Conservation (phyloP, 2,329 filamentous ascomycete species). For the Cladosporium sp. region DNA sequence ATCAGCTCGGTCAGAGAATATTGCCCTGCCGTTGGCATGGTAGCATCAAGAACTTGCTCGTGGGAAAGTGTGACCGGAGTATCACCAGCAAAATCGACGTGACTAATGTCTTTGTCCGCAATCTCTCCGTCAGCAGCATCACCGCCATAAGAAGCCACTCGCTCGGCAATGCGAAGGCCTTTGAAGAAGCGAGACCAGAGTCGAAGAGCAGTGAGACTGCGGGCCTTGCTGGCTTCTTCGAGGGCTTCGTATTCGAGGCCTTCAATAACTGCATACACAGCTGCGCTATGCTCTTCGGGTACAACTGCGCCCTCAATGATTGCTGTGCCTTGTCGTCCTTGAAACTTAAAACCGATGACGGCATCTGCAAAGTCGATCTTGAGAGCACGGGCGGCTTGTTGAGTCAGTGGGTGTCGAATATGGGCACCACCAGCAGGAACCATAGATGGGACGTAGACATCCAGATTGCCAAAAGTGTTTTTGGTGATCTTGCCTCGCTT, state of each 20-base stretch:
- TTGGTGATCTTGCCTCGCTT: slow-evolving; percentile 64
- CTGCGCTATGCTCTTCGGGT: slow-evolving; percentile 66
- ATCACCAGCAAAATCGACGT: slow-evolving; percentile 5
- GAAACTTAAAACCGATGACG: slow-evolving; percentile 85
- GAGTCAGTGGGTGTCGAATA: slow-evolving; percentile 55
- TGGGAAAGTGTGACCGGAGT: background rate
- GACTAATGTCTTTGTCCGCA: background rate
- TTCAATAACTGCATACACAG: slow-evolving; percentile 63
- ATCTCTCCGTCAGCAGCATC: slow-evolving; percentile 12
- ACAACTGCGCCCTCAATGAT: slow-evolving; percentile 75
- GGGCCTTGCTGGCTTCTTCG: slow-evolving; percentile 56
- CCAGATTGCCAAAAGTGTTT: slow-evolving; percentile 60
- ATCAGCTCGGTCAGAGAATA: slow-evolving; percentile 20
- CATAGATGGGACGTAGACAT: slow-evolving; percentile 62
- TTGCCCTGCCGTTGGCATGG: slow-evolving; percentile 21
- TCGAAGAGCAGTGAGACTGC: slow-evolving; percentile 47
- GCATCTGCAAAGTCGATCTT: slow-evolving; percentile 85
- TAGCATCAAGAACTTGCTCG: background rate
- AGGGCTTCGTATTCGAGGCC: slow-evolving; percentile 64
- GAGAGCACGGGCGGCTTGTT: slow-evolving; percentile 68
- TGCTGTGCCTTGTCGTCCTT: slow-evolving; percentile 79
- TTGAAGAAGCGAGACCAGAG: slow-evolving; percentile 58
- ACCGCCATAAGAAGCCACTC: slow-evolving; percentile 57
- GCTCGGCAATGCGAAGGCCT: slow-evolving; percentile 65
- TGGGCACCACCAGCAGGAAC: slow-evolving; percentile 58